Percentiles rank a stretch among this genome's conserved stretches.
Evolutionary conservation across 345 rosid genomes (phyloP).

Genomic region (Clarkia xantiana): DNA sequence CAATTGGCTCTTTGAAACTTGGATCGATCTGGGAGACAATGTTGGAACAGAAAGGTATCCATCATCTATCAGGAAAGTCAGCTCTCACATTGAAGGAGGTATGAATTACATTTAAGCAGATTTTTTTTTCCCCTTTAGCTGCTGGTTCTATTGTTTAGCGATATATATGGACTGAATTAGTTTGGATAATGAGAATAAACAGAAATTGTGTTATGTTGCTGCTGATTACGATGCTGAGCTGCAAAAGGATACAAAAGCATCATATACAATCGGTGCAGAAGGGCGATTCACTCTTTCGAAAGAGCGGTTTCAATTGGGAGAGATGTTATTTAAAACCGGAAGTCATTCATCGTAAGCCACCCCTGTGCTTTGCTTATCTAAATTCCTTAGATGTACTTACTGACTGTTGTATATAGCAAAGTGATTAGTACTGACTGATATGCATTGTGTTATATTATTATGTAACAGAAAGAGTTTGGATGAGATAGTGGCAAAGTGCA

Average conservation of each 20-base stretch:
- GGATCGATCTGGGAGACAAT: too few species aligned
- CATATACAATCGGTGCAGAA: slow-evolving; percentile 50
- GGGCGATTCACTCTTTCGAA: slow-evolving; percentile 64
- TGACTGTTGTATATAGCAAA: too few species aligned
- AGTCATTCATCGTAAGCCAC: slow-evolving; percentile 69
- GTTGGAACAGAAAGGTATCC: slow-evolving; percentile 52
- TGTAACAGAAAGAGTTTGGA: slow-evolving; percentile 75
- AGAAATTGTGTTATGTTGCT: slow-evolving; percentile 89
- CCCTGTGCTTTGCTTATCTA: not conserved
- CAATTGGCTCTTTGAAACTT: too few species aligned
- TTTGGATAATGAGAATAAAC: slow-evolving; percentile 7
- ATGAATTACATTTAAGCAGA: too few species aligned
- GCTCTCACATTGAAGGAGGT: slow-evolving; percentile 84
- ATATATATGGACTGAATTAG: too few species aligned
- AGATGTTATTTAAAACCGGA: slow-evolving; percentile 72
- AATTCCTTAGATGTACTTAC: not conserved
- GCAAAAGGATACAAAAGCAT: slow-evolving; percentile 45
- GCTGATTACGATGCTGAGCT: slow-evolving; percentile 63
- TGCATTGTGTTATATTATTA: too few species aligned
- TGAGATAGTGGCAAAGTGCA: slow-evolving; percentile 80
- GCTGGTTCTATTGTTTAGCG: too few species aligned
- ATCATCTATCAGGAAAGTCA: slow-evolving; percentile 56
- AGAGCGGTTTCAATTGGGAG: slow-evolving; percentile 89
- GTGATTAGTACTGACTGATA: too few species aligned
- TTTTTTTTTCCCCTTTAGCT: too few species aligned